Evolutionary conservation across 2,329 filamentous ascomycete genomes (phyloP), one percentile per base, ranked within the genome.

Genomic region (Fusarium sambucinum): DNA sequence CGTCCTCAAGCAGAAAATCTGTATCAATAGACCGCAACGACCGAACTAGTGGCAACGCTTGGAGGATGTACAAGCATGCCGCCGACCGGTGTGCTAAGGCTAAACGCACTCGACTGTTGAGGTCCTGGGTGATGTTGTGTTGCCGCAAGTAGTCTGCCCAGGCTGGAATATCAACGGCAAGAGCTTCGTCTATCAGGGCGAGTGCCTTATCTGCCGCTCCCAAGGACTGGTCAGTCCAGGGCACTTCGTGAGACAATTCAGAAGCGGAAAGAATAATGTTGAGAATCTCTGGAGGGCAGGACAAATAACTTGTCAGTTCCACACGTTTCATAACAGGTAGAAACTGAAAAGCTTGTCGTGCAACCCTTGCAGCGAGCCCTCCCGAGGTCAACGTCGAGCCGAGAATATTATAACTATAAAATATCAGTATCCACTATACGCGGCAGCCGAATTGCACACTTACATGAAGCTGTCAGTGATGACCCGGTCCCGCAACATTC

Each of bases 391-490:
- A 63, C 14, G 80, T 80, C 27, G 78, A 79, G 33, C 79, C 78
- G 56, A 81, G 58, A 62, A 82, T 77, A 74, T 81, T 73, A 58
- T 82, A 85, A 62, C 70, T 84, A 69, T 38, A 48, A n/a, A 41
- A 42, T 14, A 54, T 70, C 47, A 75, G 59, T 38, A 60, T 48
- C 53, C 32, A 58, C 46, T 32, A 10, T 27, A 35, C 23, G 29
- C 33, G 55, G 17, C 29, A 58, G 23, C 17, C n/a, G 30, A 41
- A 32, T n/a, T 41, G 45, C n/a, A 42, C n/a, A 77, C 80, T 75
- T 75, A 81, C 80, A 82, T 82, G 73, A 82, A 80, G 59, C 81
- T 84, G 66, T 85, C 82, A 19, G 83, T 82, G 41, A 83, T 78
- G 54, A 85, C 78, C 51, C 80, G 83, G 69, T 85, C 83, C 41